Percentiles rank a stretch among this genome's conserved stretches.
Evolutionary conservation across 495 filamentous ascomycete species (phyloP).

Genomic region (Talaromyces trachyspermus): DNA sequence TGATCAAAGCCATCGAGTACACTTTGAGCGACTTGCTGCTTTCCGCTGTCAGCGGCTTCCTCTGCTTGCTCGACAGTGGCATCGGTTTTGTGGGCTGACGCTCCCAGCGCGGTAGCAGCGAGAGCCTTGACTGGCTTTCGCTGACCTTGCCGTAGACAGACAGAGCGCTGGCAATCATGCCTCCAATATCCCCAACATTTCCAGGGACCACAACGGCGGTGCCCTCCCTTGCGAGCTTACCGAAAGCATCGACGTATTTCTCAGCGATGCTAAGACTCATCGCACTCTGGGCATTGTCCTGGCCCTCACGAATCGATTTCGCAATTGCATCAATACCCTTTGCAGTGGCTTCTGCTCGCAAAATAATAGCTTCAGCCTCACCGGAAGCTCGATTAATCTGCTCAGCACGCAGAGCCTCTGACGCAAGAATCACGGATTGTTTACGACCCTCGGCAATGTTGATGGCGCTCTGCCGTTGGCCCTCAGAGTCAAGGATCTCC

Average conservation of each 20-base stretch:
- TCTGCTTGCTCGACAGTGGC: conserved; percentile 8
- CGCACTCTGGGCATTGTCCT: conserved; percentile 69
- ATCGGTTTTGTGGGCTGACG: conserved; percentile 2
- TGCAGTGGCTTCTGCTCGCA: conserved; percentile 82
- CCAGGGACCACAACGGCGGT: conserved; percentile 92
- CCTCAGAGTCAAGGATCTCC: conserved; percentile 93
- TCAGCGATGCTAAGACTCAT: conserved; percentile 84
- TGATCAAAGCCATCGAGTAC: conserved; percentile 49
- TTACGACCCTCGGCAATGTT: conserved; percentile 97
- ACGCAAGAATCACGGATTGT: conserved; percentile 90
- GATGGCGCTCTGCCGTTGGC: conserved; percentile 92
- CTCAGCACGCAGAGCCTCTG: conserved; percentile 83
- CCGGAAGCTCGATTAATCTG: conserved; percentile 85
- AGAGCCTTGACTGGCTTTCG: conserved; percentile 68
- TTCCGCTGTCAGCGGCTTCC: conserved; percentile 12
- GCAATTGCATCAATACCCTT: conserved; percentile 82
- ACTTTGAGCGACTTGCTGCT: conserved; percentile 38
- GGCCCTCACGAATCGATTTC: conserved; percentile 57
- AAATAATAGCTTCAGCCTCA: conserved; percentile 86
- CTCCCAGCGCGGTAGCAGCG: conserved; percentile 45
- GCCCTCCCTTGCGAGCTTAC: conserved; percentile 82
- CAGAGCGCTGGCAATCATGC: conserved; percentile 96
- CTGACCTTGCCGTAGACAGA: conserved; percentile 92
- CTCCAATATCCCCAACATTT: conserved; percentile 92
- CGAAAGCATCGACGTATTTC: conserved; percentile 97